Evolutionary conservation across 179 eudicot species (phyloP).

Genomic region (Silene coronaria): DNA sequence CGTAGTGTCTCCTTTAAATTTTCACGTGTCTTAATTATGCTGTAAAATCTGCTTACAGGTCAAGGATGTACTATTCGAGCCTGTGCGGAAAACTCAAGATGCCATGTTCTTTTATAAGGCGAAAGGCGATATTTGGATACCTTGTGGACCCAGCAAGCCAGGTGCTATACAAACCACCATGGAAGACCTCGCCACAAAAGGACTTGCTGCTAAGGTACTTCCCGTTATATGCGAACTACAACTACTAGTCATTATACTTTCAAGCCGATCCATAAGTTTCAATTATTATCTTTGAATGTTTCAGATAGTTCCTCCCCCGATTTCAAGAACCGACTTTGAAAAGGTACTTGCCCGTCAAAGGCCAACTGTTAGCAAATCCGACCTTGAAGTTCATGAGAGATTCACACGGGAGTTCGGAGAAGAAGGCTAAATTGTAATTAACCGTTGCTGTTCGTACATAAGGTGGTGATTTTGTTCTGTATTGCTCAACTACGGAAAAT

Average conservation of each 20-base stretch:
- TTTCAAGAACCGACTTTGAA: slow-evolving; percentile 72
- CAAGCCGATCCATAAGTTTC: neutral
- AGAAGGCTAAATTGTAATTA: slow-evolving; percentile 54
- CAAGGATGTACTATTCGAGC: slow-evolving; percentile 94
- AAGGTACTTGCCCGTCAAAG: slow-evolving; percentile 88
- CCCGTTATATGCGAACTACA: neutral
- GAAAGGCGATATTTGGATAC: slow-evolving; percentile 60
- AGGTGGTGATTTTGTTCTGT: slow-evolving; percentile 13
- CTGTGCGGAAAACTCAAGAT: slow-evolving; percentile 97
- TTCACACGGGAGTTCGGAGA: slow-evolving; percentile 94
- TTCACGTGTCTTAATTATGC: neutral
- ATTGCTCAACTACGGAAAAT: slow-evolving; percentile 8
- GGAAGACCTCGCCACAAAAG: slow-evolving; percentile 90
- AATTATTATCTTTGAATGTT: slow-evolving; percentile 8
- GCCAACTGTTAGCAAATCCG: slow-evolving; percentile 92
- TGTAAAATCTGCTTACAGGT: slow-evolving; percentile 33
- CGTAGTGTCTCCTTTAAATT: too few species aligned
- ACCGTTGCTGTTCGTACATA: slow-evolving; percentile 17
- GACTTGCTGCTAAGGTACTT: slow-evolving; percentile 80
- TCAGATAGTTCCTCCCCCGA: slow-evolving; percentile 91
- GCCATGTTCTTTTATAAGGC: slow-evolving; percentile 76
- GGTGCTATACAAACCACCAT: slow-evolving; percentile 84
- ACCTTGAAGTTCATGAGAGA: slow-evolving; percentile 90
- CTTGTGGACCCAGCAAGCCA: slow-evolving; percentile 86
- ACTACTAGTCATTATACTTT: neutral